These are phyloP conservation scores for Dendrocalamus latiflorus DNA, from an alignment of 202 grass and related monocot genomes.

Conservation along the genomic window DNA sequence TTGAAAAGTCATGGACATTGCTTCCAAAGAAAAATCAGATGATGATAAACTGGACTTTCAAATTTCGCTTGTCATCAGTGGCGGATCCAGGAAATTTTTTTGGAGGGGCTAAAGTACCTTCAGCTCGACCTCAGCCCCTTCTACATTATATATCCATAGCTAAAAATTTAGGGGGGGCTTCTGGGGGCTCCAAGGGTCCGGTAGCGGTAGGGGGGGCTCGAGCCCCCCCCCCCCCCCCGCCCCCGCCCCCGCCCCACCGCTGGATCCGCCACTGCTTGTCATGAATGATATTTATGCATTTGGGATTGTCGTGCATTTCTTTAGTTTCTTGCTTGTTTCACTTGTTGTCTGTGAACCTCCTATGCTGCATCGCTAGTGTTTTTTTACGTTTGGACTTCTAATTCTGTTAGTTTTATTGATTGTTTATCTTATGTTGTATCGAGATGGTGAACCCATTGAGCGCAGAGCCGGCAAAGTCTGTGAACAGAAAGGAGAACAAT, in stretches of 20 bases:
- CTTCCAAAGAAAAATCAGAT: background rate
- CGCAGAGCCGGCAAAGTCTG: constrained; percentile 49
- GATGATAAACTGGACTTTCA: background rate
- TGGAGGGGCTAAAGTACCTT: too few relatives aligned
- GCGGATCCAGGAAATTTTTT: too few relatives aligned
- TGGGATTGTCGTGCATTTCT: background rate
- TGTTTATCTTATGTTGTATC: constrained; percentile 20
- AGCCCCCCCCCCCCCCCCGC: too few relatives aligned
- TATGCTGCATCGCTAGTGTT: background rate
- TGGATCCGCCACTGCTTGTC: too few relatives aligned
- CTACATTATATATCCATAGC: too few relatives aligned
- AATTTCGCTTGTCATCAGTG: background rate
- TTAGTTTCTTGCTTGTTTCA: background rate
- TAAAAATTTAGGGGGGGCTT: too few relatives aligned
- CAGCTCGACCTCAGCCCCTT: too few relatives aligned
- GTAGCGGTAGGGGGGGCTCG: too few relatives aligned
- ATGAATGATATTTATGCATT: background rate
- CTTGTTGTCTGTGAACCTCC: background rate
- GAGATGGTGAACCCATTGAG: constrained; percentile 61
- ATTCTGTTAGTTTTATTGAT: constrained; percentile 17
- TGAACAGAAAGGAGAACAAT: constrained; percentile 48
- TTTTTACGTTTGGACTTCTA: background rate
- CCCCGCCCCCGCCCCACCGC: too few relatives aligned
- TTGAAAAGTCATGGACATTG: background rate
- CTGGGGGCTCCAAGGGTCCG: too few relatives aligned